These are phyloP conservation scores for Naematelia encephala DNA, from an alignment of 768 basidiomycete species.

Conservation along the genomic window DNA sequence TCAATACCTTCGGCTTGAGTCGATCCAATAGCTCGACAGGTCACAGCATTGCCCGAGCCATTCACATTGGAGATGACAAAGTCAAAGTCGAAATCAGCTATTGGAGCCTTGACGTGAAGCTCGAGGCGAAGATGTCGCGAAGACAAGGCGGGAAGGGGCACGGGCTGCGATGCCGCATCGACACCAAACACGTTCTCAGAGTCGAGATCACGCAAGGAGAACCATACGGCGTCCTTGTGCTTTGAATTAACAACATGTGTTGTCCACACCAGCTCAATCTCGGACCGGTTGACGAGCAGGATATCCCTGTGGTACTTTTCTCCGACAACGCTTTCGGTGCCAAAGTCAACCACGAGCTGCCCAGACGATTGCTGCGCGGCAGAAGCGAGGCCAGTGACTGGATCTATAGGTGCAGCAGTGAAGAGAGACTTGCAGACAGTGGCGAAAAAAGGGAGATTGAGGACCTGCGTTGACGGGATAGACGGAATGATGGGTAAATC, in stretches of 20 bases:
- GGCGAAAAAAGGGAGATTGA: slow-evolving; percentile 42
- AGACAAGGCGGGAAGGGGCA: slow-evolving; percentile 39
- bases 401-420: slow-evolving; percentile 36
- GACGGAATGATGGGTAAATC: not conserved
- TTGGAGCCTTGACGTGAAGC: slow-evolving; percentile 29
- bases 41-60: slow-evolving; percentile 39
- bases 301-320: slow-evolving; percentile 38
- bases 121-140: slow-evolving; percentile 39
- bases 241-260: slow-evolving; percentile 35
- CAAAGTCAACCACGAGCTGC: slow-evolving; percentile 38
- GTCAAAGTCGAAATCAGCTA: slow-evolving; percentile 39
- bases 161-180: slow-evolving; percentile 31
- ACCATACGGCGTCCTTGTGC: slow-evolving; percentile 39
- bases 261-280: slow-evolving; percentile 45
- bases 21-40: slow-evolving; percentile 37
- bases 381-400: slow-evolving; percentile 23
- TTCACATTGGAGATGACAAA: slow-evolving; percentile 42
- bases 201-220: slow-evolving; percentile 43
- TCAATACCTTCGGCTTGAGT: slow-evolving; percentile 21
- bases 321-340: slow-evolving; percentile 38
- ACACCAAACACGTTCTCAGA: slow-evolving; percentile 44
- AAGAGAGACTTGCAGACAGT: slow-evolving; percentile 45
- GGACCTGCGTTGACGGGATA: slow-evolving; percentile 15
- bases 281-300: slow-evolving; percentile 43
- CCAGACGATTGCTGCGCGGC: slow-evolving; percentile 33